phyloP scores from a whole-genome alignment of 257 asterid genomes.

The Prunella vulgaris region DNA sequence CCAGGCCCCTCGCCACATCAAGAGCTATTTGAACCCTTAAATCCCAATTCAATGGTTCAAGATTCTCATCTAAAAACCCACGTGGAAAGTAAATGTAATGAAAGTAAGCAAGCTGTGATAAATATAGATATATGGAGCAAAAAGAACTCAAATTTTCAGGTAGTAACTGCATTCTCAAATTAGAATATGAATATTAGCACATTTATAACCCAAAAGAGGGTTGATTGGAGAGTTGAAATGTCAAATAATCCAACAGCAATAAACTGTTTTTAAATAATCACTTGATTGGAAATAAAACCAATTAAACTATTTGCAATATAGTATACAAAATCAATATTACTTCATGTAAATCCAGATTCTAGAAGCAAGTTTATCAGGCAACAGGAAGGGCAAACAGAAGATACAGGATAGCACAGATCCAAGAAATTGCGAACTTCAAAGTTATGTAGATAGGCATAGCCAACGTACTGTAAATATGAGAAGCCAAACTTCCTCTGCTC shows the following conservation, averaged over 20 bases:
- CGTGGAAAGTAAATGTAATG: neutral
- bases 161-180: conserved; percentile 3
- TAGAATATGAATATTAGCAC: neutral
- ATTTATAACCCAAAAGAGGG: neutral
- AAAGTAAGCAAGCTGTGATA: neutral
- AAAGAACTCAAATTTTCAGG: neutral
- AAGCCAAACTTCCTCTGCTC: conserved; percentile 92
- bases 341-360: neutral
- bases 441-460: neutral
- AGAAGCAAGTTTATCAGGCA: neutral
- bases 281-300: neutral
- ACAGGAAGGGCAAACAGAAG: neutral
- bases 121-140: neutral
- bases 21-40: conserved; percentile 83
- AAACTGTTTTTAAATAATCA: neutral
- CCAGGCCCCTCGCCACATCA: conserved; percentile 96
- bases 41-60: conserved; percentile 65
- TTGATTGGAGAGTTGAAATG: neutral
- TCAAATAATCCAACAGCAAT: neutral
- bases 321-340: neutral
- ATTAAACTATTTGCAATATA: neutral
- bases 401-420: neutral
- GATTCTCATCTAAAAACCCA: conserved; percentile 47
- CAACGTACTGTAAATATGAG: conserved; percentile 81
- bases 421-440: neutral